Conservation (phyloP, 192 early-diverging fungal genomes). For the Backusella tuberculispora region DNA sequence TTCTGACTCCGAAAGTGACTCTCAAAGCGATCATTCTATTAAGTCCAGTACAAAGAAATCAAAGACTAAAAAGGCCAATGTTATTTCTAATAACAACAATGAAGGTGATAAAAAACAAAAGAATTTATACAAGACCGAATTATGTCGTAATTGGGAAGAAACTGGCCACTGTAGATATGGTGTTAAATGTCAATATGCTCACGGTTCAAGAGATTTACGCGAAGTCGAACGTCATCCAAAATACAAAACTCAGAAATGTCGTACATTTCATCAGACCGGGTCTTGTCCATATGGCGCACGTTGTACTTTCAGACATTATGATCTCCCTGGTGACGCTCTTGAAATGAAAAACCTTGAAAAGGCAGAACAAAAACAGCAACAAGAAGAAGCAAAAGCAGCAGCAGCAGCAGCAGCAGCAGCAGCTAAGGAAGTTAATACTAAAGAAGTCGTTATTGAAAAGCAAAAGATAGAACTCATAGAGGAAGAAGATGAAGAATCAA, state of each 20-base stretch:
- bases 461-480: not conserved
- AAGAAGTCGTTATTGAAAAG: not conserved
- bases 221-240: slow-evolving; percentile 83
- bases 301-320: slow-evolving; percentile 89
- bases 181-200: slow-evolving; percentile 95
- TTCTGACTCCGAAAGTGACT: slow-evolving; percentile 10
- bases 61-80: not conserved
- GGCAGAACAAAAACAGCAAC: slow-evolving; percentile 1
- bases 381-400: not conserved
- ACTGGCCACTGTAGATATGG: slow-evolving; percentile 72
- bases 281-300: slow-evolving; percentile 92
- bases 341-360: not conserved
- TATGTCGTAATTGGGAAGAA: slow-evolving; percentile 53
- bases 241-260: slow-evolving; percentile 96
- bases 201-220: slow-evolving; percentile 79
- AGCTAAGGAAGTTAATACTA: not conserved
- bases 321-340: slow-evolving; percentile 17
- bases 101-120: slow-evolving; percentile 28
- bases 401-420: not conserved
- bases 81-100: slow-evolving; percentile 19
- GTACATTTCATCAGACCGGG: slow-evolving; percentile 85
- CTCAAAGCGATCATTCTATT: not conserved
- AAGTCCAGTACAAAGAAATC: slow-evolving; percentile 3
- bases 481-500: not conserved
- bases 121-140: slow-evolving; percentile 51